Evolutionary conservation across 352 stramenopile genomes (phyloP), one percentile per base, ranked within the genome.

Genomic region (Phytophthora citrophthora): DNA sequence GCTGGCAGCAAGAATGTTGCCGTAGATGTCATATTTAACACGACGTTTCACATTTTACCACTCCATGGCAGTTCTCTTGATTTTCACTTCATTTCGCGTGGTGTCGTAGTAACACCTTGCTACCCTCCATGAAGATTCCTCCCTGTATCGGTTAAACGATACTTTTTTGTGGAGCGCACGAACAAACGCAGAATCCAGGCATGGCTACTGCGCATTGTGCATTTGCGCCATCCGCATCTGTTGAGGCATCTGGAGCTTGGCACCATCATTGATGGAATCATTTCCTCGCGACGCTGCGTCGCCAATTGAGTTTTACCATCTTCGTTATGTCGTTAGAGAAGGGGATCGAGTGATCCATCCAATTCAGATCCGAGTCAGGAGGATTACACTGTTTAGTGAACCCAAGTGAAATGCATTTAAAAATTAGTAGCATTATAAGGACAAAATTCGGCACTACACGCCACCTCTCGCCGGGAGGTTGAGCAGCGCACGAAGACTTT

Each of bases 401-500:
- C 15, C 39, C 39, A 52, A 43, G 38, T 20, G 44, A 29, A 51
- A 50, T 41, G 43, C 43, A 61, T 39, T 67, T 50, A 39, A 38
- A 49, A 63, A 59, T 44, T 65, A 60, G 23, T 61, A 63, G 23
- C 40, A 59, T 71, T 61, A 59, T 64, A 53, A 55, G 31, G 41
- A 53, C 48, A 76, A 68, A 56, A 51, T 38, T 73, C 4, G 16
- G 34, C 8, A 38, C 23, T 54, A 70, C 52, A 74, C 59, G 46
- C 54, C 64, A 6, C 64, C 48, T n/a, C 58, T 50, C n/a, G 56
- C 38, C 34, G 65, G 65, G 9, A 76, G 47, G 15, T 62, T 50
- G 0, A 92, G 76, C 61, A 92, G 60, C 20, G 83, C 76, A 31
- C 81, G 77, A 32, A 92, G 71, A 29, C 70, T 86, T 47, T 94